Percentiles rank a stretch among this genome's conserved stretches.
These are phyloP conservation scores for Gypsophila paniculata DNA, from an alignment of 179 eudicot species.

Conservation along the genomic window DNA sequence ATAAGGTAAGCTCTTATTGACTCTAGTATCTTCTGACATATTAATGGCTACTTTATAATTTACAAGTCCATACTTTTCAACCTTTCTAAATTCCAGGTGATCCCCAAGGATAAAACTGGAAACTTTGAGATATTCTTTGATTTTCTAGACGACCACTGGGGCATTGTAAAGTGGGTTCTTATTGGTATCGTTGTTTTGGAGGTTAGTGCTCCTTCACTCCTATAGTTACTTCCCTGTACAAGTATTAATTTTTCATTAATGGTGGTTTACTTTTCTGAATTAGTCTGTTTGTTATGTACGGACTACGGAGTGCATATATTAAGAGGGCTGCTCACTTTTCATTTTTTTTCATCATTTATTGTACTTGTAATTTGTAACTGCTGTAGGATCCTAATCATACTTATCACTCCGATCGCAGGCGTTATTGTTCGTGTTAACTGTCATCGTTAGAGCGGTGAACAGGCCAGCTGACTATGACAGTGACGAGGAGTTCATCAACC, in stretches of 20 bases:
- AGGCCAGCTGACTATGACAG: slow-evolving; percentile 84
- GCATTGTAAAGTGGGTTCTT: slow-evolving; percentile 72
- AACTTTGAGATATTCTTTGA: slow-evolving; percentile 61
- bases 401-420: slow-evolving; percentile 49
- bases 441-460: slow-evolving; percentile 73
- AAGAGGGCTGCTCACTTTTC: background rate
- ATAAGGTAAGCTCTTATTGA: slow-evolving; percentile 46
- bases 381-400: slow-evolving; percentile 5
- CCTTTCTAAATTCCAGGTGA: slow-evolving; percentile 51
- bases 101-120: slow-evolving; percentile 86
- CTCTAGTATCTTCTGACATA: background rate
- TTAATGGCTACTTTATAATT: slow-evolving; percentile 5
- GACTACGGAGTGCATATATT: background rate
- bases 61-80: slow-evolving; percentile 7
- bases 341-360: no score
- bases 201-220: slow-evolving; percentile 39
- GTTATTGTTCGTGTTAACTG: slow-evolving; percentile 64
- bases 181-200: slow-evolving; percentile 82
- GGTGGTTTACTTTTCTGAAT: background rate
- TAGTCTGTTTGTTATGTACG: background rate
- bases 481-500: slow-evolving; percentile 82
- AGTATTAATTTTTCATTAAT: background rate
- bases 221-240: no score
- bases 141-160: slow-evolving; percentile 73
- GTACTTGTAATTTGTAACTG: slow-evolving; percentile 3